Evolutionary conservation across 257 asterid species (phyloP).

Genomic region (Buddleja alternifolia): DNA sequence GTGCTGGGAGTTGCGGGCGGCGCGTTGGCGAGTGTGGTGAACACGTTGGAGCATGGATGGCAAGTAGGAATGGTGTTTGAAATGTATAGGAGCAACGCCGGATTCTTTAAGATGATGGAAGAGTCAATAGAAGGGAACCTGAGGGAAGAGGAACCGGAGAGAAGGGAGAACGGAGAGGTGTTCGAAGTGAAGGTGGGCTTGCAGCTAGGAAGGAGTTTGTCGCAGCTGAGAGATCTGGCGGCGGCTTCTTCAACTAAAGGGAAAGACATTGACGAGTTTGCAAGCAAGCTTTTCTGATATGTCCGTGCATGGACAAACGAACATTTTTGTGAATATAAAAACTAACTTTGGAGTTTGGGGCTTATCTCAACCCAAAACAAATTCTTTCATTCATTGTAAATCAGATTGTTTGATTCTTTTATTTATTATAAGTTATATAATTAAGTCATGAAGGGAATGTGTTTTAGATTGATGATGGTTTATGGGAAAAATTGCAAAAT

Average conservation of each 20-base stretch:
- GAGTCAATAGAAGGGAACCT: constrained; percentile 58
- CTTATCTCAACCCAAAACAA: not conserved
- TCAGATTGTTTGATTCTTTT: not conserved
- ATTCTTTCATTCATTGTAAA: constrained; percentile 13
- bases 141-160: constrained; percentile 46
- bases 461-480: too few species aligned
- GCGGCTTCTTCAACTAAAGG: constrained; percentile 29
- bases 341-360: not conserved
- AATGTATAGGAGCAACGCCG: constrained; percentile 77
- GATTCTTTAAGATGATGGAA: constrained; percentile 66
- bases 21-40: constrained; percentile 68
- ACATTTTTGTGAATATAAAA: not conserved
- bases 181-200: constrained; percentile 67
- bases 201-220: constrained; percentile 73
- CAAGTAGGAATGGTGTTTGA: constrained; percentile 92
- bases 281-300: constrained; percentile 67
- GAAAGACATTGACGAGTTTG: constrained; percentile 48
- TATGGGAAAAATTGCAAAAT: too few species aligned
- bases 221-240: constrained; percentile 60
- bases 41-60: constrained; percentile 70
- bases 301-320: not conserved
- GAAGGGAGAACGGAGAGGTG: constrained; percentile 71
- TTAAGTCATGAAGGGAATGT: not conserved
- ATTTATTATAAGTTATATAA: not conserved
- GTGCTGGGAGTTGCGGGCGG: constrained; percentile 56